phyloP scores from a whole-genome alignment of 257 asterid genomes.

The Solanum microdontum region DNA sequence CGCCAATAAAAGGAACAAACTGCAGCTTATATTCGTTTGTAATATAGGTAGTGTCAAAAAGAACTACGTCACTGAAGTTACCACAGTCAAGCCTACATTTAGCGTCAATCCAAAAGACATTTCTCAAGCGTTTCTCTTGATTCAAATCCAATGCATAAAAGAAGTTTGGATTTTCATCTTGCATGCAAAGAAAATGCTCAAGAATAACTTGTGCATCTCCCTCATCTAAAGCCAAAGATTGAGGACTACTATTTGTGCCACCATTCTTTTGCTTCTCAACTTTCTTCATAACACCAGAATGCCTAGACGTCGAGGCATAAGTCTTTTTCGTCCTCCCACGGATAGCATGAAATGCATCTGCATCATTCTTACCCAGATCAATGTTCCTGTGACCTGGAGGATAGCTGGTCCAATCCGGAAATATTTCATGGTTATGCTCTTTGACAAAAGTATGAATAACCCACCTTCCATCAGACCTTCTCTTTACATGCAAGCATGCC shows the following conservation, averaged over 20 bases:
- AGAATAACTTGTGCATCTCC: slow-evolving; percentile 36
- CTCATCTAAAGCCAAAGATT: slow-evolving; percentile 18
- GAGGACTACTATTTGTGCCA: slow-evolving; percentile 4
- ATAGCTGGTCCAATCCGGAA: slow-evolving; percentile 10
- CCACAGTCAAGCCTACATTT: slow-evolving; percentile 31
- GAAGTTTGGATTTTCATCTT: slow-evolving; percentile 42
- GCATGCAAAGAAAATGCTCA: slow-evolving; percentile 35
- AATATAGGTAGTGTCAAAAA: slow-evolving; percentile 24
- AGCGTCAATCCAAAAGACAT: slow-evolving; percentile 42
- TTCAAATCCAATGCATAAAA: slow-evolving; percentile 43
- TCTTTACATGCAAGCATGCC: slow-evolving; percentile 52
- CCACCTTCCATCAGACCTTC: slow-evolving; percentile 47
- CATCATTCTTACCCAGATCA: slow-evolving; percentile 2
- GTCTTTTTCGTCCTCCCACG: slow-evolving; percentile 11
- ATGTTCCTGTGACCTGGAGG: slow-evolving; percentile 1
- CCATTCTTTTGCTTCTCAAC: slow-evolving; percentile 6
- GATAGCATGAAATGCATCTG: background rate
- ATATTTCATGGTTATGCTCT: slow-evolving; percentile 47
- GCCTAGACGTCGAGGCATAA: background rate
- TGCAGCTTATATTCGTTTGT: slow-evolving; percentile 29
- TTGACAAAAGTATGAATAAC: slow-evolving; percentile 15
- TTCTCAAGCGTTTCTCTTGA: slow-evolving; percentile 27
- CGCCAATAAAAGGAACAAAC: slow-evolving; percentile 40
- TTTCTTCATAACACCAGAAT: slow-evolving; percentile 10
- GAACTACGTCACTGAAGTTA: slow-evolving; percentile 35